A percentile compares a stretch with the other conserved stretches of the same genome.
Conservation (phyloP, 2,329 filamentous ascomycete genomes). For the Fusarium heterosporum region DNA sequence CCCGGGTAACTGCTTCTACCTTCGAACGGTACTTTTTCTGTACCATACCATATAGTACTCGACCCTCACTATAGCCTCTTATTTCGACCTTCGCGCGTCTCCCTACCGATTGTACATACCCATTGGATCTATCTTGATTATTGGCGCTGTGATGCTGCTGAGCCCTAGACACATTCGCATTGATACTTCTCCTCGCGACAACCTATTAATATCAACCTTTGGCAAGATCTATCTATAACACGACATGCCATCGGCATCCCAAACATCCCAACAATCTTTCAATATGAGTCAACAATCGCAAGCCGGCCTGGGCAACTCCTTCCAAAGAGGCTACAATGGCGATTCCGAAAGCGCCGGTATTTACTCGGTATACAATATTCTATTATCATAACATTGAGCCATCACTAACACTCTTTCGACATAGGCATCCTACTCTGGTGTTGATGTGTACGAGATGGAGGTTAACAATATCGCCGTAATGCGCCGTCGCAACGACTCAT, state of each 20-base stretch:
- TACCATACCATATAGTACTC: slow-evolving; percentile 7
- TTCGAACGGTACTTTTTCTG: slow-evolving; percentile 31
- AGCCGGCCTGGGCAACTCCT: slow-evolving; percentile 53
- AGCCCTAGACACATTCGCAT: slow-evolving; percentile 6
- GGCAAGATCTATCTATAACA: not conserved
- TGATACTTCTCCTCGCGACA: not conserved
- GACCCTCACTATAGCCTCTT: slow-evolving; percentile 3
- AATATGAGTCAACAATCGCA: slow-evolving; percentile 68
- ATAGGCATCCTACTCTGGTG: slow-evolving; percentile 90
- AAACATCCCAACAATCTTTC: slow-evolving; percentile 68
- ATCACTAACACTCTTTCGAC: slow-evolving; percentile 33
- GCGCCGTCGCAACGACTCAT: slow-evolving; percentile 93
- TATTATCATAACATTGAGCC: not conserved
- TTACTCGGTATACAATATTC: slow-evolving; percentile 65
- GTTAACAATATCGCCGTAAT: slow-evolving; percentile 94
- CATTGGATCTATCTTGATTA: slow-evolving; percentile 20
- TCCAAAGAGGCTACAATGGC: slow-evolving; percentile 51
- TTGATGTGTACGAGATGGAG: slow-evolving; percentile 99
- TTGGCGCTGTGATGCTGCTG: slow-evolving; percentile 34
- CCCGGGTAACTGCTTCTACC: slow-evolving; percentile 28
- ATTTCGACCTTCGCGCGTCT: slow-evolving; percentile 16
- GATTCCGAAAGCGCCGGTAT: slow-evolving; percentile 65
- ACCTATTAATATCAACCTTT: not conserved
- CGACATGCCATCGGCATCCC: slow-evolving; percentile 59
- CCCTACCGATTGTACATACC: slow-evolving; percentile 17